These are phyloP conservation scores for Corylus americana DNA, from an alignment of 306 rosid species.

Conservation along the genomic window DNA sequence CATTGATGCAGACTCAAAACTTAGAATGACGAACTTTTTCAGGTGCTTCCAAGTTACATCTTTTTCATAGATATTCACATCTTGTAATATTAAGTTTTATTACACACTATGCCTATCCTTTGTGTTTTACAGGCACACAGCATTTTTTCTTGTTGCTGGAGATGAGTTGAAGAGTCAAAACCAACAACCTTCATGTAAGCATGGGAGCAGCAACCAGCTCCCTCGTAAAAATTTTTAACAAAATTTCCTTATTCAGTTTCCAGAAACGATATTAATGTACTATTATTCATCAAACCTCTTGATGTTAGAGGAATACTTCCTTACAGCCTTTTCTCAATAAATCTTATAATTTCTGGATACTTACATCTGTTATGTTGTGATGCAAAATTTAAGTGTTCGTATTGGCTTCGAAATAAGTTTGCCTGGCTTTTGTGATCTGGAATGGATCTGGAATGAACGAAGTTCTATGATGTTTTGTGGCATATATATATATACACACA, in stretches of 20 bases:
- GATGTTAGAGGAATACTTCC: conserved; percentile 13
- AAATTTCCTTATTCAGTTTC: neutral
- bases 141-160: conserved; percentile 88
- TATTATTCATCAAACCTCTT: conserved; percentile 13
- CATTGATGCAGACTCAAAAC: conserved; percentile 69
- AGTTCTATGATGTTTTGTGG: neutral
- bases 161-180: conserved; percentile 59
- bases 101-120: neutral
- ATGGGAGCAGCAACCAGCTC: conserved; percentile 39
- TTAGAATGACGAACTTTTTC: conserved; percentile 67
- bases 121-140: conserved; percentile 65
- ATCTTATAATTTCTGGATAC: neutral
- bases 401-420: neutral
- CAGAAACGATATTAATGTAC: neutral
- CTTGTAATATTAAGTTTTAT: conserved; percentile 1
- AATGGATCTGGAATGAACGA: neutral
- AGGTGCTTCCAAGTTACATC: conserved; percentile 38
- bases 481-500: too few species aligned
- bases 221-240: conserved; percentile 31
- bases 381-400: neutral
- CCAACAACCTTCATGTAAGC: conserved; percentile 49
- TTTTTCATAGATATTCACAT: conserved; percentile 1
- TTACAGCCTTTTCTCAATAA: neutral
- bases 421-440: neutral
- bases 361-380: neutral